Base-by-base conservation (phyloP, 768 basidiomycete species). In the Leccinellum albellum region DNA sequence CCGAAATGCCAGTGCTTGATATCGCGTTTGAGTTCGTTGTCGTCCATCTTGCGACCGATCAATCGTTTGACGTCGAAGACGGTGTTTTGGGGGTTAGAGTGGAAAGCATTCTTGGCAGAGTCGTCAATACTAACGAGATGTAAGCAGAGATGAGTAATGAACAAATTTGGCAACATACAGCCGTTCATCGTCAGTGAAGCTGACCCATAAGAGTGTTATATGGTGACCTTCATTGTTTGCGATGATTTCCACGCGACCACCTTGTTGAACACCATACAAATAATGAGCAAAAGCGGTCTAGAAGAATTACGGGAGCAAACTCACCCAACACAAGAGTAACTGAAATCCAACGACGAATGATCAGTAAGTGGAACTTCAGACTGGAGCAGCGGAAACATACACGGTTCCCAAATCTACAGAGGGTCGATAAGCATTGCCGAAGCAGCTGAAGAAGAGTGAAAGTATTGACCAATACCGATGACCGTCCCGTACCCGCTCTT, bases 41-140 rank as follows among this genome's bases (percentile, higher is more conserved):
- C 93, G 54, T 89, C 85, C 68, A 86, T 79, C 70, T 87, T 88
- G 67, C 89, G 89, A 65, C 94, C 92, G 68, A 95, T 94, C 62
- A 96, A 84, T 74, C 94, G 92, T 70, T 97, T 98, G 56, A 94
- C 94, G 73, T 97, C 94, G 66, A 97, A 98, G 56, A 97, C 89
- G 12, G 94, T 97, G 76, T 98, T 98, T 63, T 81, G 65, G 20
- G 96, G 93, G 76, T 98, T 93, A 46, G 89, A 80, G 73, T 92
- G 87, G 77, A 86, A 93, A 29, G 94, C 93, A 70, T 99, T 98
- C 79, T 99, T 99, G 45, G 96, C 96, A 58, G 86, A 82, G 73
- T 99, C 96, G 67, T 96, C 96, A 66, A 99, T 90, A 70, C 74
- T 79, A 20, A 8, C 0, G 31, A 2, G 21, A 1, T 0, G 37